A percentile compares a stretch with the other conserved stretches of the same genome.
Evolutionary conservation across 2,329 filamentous ascomycete genomes (phyloP).

Genomic region (Achaetomium macrosporum): DNA sequence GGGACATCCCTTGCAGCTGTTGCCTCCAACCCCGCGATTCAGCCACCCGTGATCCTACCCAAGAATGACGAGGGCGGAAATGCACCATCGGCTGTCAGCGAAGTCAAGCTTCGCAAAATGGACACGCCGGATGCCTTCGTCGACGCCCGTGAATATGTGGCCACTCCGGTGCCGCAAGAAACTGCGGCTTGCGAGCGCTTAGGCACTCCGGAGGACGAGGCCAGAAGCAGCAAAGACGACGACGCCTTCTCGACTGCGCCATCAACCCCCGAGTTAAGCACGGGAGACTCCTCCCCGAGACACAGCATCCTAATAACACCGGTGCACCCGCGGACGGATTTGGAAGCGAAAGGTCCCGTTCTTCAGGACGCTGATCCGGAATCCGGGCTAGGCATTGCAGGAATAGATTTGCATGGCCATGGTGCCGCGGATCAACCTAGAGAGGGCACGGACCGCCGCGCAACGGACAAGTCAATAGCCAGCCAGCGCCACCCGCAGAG

Average conservation of each 20-base stretch:
- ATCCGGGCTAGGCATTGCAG: conserved; percentile 10
- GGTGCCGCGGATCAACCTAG: not conserved
- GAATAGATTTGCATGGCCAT: not conserved
- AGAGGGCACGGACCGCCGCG: not conserved
- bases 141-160: conserved; percentile 19
- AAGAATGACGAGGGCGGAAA: conserved; percentile 2
- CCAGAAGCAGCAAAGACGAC: conserved; percentile 18
- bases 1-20: conserved; percentile 8
- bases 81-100: not conserved
- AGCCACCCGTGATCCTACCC: not conserved
- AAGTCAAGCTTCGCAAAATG: conserved; percentile 11
- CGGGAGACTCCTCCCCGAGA: conserved; percentile 28
- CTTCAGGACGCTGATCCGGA: conserved; percentile 12
- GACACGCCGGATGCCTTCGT: conserved; percentile 18
- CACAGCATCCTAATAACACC: conserved; percentile 29
- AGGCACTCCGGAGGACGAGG: not conserved
- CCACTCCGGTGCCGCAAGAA: conserved; percentile 3
- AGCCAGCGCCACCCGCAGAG: not conserved
- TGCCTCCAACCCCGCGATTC: not conserved
- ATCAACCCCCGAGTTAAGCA: conserved; percentile 30
- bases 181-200: not conserved
- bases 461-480: not conserved
- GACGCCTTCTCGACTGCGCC: conserved; percentile 25
- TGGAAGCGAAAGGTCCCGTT: conserved; percentile 13
- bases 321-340: conserved; percentile 14